Percentiles rank a stretch among this genome's conserved stretches.
phyloP scores from a whole-genome alignment of 805 yeast genomes.

The Blastobotrys chiropterorum region DNA sequence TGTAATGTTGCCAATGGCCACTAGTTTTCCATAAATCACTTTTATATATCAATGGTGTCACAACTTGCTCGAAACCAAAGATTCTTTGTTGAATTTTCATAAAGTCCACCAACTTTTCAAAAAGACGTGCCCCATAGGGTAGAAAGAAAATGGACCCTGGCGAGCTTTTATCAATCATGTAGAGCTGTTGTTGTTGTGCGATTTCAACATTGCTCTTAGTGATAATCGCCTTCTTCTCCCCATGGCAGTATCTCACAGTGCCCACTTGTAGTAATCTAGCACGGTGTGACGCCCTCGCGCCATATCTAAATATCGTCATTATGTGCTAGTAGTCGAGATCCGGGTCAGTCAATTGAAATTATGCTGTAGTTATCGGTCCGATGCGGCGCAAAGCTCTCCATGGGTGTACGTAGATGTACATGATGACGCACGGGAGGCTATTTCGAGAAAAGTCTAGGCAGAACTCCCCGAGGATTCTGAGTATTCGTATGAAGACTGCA shows the following conservation, averaged over 20 bases:
- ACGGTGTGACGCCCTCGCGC: too few species aligned
- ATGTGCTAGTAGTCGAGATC: too few species aligned
- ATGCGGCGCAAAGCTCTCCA: too few species aligned
- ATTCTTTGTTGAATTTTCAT: constrained; percentile 79
- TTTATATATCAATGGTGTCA: constrained; percentile 84
- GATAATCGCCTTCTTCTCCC: neutral
- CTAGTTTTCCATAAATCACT: constrained; percentile 80
- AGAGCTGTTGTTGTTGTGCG: constrained; percentile 45
- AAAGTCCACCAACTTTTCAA: constrained; percentile 70
- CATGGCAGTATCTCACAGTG: neutral
- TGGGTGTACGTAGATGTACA: too few species aligned
- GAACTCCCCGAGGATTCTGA: too few species aligned
- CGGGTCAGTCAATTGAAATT: too few species aligned
- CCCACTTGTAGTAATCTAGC: too few species aligned
- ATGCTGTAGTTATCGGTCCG: neutral
- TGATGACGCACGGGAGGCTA: too few species aligned
- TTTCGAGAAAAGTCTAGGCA: too few species aligned
- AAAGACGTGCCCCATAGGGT: constrained; percentile 86
- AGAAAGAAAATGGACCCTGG: constrained; percentile 92
- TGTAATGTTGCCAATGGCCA: constrained; percentile 94
- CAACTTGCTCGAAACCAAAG: constrained; percentile 85
- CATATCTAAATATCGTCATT: too few species aligned
- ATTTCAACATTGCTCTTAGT: neutral
- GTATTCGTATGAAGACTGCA: too few species aligned
- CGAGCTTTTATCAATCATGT: constrained; percentile 69